Base-by-base conservation (phyloP, 1,284 basidiomycete genomes). In the Malassezia nana region DNA sequence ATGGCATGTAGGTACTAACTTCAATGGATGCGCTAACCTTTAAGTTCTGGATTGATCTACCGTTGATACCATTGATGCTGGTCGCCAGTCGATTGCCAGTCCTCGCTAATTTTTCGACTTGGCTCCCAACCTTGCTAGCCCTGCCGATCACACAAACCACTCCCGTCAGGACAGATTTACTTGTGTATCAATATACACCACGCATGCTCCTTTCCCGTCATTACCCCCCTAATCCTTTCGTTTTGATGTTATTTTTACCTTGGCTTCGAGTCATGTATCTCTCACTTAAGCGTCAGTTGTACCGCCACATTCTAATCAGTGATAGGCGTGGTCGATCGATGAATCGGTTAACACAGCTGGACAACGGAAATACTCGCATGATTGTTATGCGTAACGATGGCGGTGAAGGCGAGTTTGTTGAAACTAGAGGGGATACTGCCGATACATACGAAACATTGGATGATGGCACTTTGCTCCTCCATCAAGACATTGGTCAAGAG, bases 21-120 rank as follows among this genome's bases (percentile, higher is more conserved):
- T 26, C 2, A 24, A 8, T 35, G 24, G 24, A 6, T 26, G 31
- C 10, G 15, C 50, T 52, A 16, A 52, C 50, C 4, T 22, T 60
- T 58, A 62, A 67, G 48, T 67, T 55, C 45, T 72, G 67, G 63
- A 25, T 72, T 42, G 66, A 72, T 29, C 64, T 72, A 20, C 69
- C 69, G 20, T 44, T 71, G 39, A 66, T 72, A 22, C 69, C 69
- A 1, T 63, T 72, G 22, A 62, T 62, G n/a, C 58, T 72, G 5
- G 55, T 70, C 13, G 61, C 63, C 7, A 58, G 62, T 16, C 52
- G 60, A 38, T 49, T 70, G 30, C 60, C 61, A 18, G 38, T 69
- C 35, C 58, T 70, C n/a, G 65, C 66, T 22, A 58, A 56, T 20
- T 56, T 65, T 39, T 56, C 64, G 43, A 65, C 61, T 0, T 70